Evolutionary conservation across 257 asterid species (phyloP), one percentile per base, ranked within the genome.

Genomic region (Nicotiana benthamiana): DNA sequence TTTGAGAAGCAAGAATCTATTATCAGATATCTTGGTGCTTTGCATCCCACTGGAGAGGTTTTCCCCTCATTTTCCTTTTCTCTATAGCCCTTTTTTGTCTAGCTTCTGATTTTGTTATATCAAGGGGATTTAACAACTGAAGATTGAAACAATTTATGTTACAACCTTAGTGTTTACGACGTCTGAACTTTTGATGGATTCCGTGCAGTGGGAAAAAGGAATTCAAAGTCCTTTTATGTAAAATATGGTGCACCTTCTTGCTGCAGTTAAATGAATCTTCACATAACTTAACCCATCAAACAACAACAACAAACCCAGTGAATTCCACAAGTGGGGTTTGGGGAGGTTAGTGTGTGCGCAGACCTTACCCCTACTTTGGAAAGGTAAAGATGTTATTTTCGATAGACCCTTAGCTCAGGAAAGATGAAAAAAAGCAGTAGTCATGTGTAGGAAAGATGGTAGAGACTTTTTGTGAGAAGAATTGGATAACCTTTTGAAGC

Each of bases 21-120:
- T 57, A 70, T 95, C 65, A 89, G 97, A 60, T 89, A 82, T 75
- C 96, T 95, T 9, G 97, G 93, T 34, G 92, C 90, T 17, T 85
- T 87, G 65, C 98, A 93, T 88, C 90, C 94, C 77, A 85, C 91
- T 28, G 99, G 99, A 56, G 97, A 95, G 92, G 97, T 94, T 75
- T 32, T 83, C 60, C 27, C 0, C 46, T 40, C 24, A n/a, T 27
- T 46, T 40, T 56, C 26, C 15, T 28, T 60, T 34, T 54, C 28
- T 70, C 34, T 64, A 24, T 74, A 18, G 51, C 43, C 5, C 5
- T 72, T 51, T 63, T 13, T 7, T 22, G 5, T 24, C 3, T 22
- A 24, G 10, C 66, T 60, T 22, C 18, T 60, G 27, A 22, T 4
- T 60, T 60, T 4, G 27, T 57, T 57, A 3, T 7, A 10, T 60